Conservation (phyloP, 805 yeast species). For the Wickerhamomyces ciferrii region DNA sequence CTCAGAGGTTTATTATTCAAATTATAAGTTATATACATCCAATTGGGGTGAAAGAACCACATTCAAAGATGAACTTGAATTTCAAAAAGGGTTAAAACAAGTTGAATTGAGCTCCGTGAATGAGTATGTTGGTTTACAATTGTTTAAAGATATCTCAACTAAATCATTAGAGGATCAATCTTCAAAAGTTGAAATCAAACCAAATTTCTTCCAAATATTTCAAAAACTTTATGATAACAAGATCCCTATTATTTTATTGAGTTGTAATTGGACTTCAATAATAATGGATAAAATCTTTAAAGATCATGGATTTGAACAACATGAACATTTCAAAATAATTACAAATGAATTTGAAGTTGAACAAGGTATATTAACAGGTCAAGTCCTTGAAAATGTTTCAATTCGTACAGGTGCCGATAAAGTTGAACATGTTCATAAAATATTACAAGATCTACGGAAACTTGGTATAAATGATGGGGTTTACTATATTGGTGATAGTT, state of each 20-base stretch:
- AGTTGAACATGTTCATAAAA: conserved; percentile 19
- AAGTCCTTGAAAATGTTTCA: conserved; percentile 14
- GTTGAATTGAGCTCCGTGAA: conserved; percentile 46
- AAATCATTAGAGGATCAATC: conserved; percentile 31
- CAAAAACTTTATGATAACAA: conserved; percentile 2
- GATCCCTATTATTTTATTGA: conserved; percentile 40
- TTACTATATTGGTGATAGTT: conserved; percentile 57
- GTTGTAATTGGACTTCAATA: conserved; percentile 58
- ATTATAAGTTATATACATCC: conserved; percentile 26
- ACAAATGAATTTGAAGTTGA: conserved; percentile 48
- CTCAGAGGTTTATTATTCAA: conserved; percentile 34
- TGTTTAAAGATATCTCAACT: conserved; percentile 37
- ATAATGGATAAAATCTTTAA: conserved; percentile 33
- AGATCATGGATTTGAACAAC: conserved; percentile 15
- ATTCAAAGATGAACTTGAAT: conserved; percentile 36
- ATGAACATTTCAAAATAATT: conserved; percentile 25
- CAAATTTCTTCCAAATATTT: conserved; percentile 24
- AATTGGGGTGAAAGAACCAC: conserved; percentile 26
- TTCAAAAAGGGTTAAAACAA: conserved; percentile 36
- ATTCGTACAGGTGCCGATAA: conserved; percentile 56
- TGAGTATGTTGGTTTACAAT: conserved; percentile 30
- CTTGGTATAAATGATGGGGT: conserved; percentile 14
- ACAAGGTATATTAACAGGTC: conserved; percentile 22
- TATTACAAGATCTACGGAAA: conserved; percentile 15
- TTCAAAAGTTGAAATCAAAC: conserved; percentile 28